Evolutionary conservation across 1,284 basidiomycete species (phyloP).

Genomic region (Ustilago cynodontis): DNA sequence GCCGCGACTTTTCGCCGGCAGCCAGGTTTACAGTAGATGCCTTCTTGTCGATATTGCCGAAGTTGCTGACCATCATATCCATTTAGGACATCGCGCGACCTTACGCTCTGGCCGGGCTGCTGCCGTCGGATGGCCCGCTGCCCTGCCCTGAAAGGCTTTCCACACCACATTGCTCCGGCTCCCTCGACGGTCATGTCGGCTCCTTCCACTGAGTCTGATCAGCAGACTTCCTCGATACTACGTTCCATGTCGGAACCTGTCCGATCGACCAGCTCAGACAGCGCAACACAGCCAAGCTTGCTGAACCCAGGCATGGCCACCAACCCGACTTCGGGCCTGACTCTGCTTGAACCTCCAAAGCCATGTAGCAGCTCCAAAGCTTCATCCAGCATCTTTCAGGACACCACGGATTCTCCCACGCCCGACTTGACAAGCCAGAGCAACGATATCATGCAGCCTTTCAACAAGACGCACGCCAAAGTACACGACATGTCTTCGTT

Average conservation of each 20-base stretch:
- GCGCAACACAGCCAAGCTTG: constrained; percentile 22
- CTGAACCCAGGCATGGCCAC: constrained; percentile 49
- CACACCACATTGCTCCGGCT: no score
- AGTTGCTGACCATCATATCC: constrained; percentile 4
- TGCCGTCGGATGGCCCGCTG: constrained; percentile 9
- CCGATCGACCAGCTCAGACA: constrained; percentile 22
- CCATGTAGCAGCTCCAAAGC: constrained; percentile 25
- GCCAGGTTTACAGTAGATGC: not conserved
- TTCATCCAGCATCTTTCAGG: constrained; percentile 18
- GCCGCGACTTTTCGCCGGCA: constrained; percentile 15
- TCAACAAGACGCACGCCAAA: constrained; percentile 50
- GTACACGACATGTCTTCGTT: constrained; percentile 46
- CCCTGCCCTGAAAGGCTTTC: not conserved
- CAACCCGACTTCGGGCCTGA: constrained; percentile 40
- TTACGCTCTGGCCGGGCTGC: constrained; percentile 17
- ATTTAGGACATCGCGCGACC: not conserved
- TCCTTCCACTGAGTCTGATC: constrained; percentile 13
- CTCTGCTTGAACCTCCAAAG: constrained; percentile 28
- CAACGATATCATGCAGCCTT: constrained; percentile 8
- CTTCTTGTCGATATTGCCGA: not conserved
- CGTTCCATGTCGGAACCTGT: constrained; percentile 21
- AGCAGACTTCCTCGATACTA: constrained; percentile 4
- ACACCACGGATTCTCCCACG: constrained; percentile 27
- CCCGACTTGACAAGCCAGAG: constrained; percentile 15
- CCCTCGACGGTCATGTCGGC: constrained; percentile 14